Base-by-base conservation (phyloP, 345 rosid genomes). In the Adansonia digitata region DNA sequence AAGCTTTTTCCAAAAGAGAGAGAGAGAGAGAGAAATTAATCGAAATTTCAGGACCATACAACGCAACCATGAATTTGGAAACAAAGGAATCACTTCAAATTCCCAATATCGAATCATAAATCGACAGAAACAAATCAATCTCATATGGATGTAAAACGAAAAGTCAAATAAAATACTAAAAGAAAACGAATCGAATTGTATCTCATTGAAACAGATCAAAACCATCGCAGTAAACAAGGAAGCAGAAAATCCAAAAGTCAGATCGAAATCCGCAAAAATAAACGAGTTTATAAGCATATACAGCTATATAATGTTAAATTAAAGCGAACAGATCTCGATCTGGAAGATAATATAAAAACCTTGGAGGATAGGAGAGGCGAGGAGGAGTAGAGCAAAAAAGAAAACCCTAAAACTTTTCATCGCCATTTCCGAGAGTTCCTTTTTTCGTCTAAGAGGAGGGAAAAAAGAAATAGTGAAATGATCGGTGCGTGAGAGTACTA, bases 341-440 rank as follows among this genome's bases (percentile, higher is more conserved):
- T 79, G 76, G 72, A 79, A 62, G 75, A 49, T 24, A 45, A 67
- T 26, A 45, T 20, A 37, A 26, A 27, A 61, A 94, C 97, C 98
- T 84, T 91, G 94, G 70, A 91, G 86, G 68, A 92, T 62, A 81
- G 94, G 91, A 55, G 91, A 88, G 0, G 85, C 93, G n/a, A 89
- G 81, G 75, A 94, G 83, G 83, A 94, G 86, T 70, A 94, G 73
- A 73, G 90, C 87, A 65, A 88, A 78, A 87, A 94, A 79, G 77
- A 92, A 73, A 84, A 88, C 83, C 79, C 87, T 86, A 82, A 89
- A 74, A 77, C 56, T 70, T 69, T 69, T 79, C 86, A 75, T 86
- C 81, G 81, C 81, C 80, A 22, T 60, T 37, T 67, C 42, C 5
- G 42, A 53, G 27, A 35, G 9, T 37, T 71, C n/a, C 73, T 59